Base-by-base conservation (phyloP, 1,284 basidiomycete genomes). In the Inonotus hispidus region DNA sequence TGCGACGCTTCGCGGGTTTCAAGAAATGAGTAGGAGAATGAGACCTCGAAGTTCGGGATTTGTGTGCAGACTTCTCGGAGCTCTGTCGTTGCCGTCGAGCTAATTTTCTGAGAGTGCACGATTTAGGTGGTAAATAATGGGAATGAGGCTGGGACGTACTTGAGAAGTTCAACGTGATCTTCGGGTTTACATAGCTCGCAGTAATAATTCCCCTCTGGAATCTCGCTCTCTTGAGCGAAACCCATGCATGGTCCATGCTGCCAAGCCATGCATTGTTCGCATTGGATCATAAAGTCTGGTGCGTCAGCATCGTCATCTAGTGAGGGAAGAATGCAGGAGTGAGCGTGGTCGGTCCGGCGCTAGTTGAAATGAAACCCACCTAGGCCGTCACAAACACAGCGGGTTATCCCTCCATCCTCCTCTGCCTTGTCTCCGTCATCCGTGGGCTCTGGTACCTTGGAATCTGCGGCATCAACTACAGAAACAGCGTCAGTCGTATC, bases 201-300 rank as follows among this genome's bases (percentile, higher is more conserved):
- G 69, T 89, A 96, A 76, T 99, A 92, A 74, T 87, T 81, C 70
- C 87, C 85, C 68, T 90, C 83, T 60, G 88, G 87, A 35, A 92
- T 83, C 68, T 88, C 88, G 64, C 90, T 89, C 71, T 95, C 92
- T 46, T 85, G 85, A 71, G 88, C 85, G 72, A 93, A 93, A 54
- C 96, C 96, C 87, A 99, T 95, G 76, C 96, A 99, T 35, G 89
- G 82, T 19, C 95, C 95, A 73, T 99, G 96, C 75, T 99, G 96
- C 96, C 96, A 99, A 64, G 93, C 93, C 70, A 93, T 92, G 80
- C 96, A 99, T 58, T 82, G 88, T 77, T 99, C 96, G 76, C 96
- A 99, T 74, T 95, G 92, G 56, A 98, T 94, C 94, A 98, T 98
- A 72, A 94, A 90, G 74, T 93, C 93, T 55, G 88, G 90, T 56